Conservation (phyloP, 2,329 filamentous ascomycete genomes). For the Exophiala alcalophila region DNA sequence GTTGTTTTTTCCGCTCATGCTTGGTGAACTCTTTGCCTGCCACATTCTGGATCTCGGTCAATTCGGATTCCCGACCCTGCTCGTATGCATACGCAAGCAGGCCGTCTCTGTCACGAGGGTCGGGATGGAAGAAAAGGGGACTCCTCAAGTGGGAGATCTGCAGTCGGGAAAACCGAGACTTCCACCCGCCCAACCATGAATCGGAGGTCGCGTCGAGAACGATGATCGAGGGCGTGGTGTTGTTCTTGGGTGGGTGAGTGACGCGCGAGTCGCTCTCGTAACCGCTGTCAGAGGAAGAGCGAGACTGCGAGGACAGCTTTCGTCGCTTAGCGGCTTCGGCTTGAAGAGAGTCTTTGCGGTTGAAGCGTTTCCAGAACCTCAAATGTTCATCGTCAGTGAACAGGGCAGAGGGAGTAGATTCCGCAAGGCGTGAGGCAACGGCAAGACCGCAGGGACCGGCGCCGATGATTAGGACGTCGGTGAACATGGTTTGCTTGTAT, state of each 20-base stretch:
- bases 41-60: constrained; percentile 68
- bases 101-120: constrained; percentile 71
- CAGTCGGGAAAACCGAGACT: constrained; percentile 64
- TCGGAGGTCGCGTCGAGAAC: constrained; percentile 65
- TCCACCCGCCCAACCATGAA: constrained; percentile 70
- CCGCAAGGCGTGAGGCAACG: constrained; percentile 67
- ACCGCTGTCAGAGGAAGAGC: neutral
- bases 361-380: constrained; percentile 52
- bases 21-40: constrained; percentile 80
- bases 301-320: neutral
- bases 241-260: too few species aligned
- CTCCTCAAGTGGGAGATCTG: constrained; percentile 71
- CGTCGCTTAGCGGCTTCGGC: constrained; percentile 12
- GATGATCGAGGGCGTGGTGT: constrained; percentile 46
- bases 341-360: constrained; percentile 17
- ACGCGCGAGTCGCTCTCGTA: constrained; percentile 1
- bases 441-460: constrained; percentile 73
- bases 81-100: constrained; percentile 67
- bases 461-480: constrained; percentile 69
- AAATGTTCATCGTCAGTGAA: constrained; percentile 82
- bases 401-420: constrained; percentile 70
- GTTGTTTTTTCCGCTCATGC: constrained; percentile 56
- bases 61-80: constrained; percentile 58
- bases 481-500: too few species aligned
- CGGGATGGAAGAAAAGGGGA: constrained; percentile 80